Evolutionary conservation across 495 filamentous ascomycete genomes (phyloP).

Genomic region (Penicillium bialowiezense): DNA sequence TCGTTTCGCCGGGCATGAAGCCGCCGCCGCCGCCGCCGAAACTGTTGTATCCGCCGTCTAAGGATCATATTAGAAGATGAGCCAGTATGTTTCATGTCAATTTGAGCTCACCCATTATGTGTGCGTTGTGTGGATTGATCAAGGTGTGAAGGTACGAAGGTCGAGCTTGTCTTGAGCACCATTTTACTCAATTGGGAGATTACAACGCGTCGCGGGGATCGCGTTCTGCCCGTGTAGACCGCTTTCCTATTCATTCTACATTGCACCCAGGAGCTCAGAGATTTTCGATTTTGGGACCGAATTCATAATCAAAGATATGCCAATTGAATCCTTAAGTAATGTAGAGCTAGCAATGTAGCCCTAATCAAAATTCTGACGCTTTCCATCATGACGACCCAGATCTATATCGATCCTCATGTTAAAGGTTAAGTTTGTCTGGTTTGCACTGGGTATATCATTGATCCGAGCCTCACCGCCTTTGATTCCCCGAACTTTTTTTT

Average conservation of each 20-base stretch:
- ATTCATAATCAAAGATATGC: too few species aligned
- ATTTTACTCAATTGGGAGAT: conserved; percentile 48
- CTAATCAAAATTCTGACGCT: too few species aligned
- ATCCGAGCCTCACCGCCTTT: conserved; percentile 37
- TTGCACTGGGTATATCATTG: conserved; percentile 30
- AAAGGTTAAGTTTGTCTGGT: conserved; percentile 26
- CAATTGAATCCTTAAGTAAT: too few species aligned
- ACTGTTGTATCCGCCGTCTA: conserved; percentile 33
- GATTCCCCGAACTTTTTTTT: conserved; percentile 27
- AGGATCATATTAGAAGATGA: conserved; percentile 3
- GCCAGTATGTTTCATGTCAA: too few species aligned
- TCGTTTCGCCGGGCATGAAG: conserved; percentile 56
- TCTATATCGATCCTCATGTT: too few species aligned
- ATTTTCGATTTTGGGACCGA: too few species aligned
- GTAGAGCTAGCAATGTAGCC: too few species aligned
- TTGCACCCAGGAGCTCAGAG: too few species aligned
- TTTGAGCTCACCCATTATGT: conserved; percentile 33
- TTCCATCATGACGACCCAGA: too few species aligned
- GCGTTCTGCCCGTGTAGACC: neutral
- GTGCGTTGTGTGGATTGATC: conserved; percentile 12
- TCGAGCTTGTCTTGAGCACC: conserved; percentile 6
- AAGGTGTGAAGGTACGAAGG: conserved; percentile 7
- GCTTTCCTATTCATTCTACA: neutral
- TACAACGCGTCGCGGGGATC: conserved; percentile 41
- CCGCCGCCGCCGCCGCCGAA: conserved; percentile 69